Percentiles rank a stretch among this genome's conserved stretches.
Evolutionary conservation across 495 filamentous ascomycete genomes (phyloP).

Genomic region (Aspergillus sparsus): DNA sequence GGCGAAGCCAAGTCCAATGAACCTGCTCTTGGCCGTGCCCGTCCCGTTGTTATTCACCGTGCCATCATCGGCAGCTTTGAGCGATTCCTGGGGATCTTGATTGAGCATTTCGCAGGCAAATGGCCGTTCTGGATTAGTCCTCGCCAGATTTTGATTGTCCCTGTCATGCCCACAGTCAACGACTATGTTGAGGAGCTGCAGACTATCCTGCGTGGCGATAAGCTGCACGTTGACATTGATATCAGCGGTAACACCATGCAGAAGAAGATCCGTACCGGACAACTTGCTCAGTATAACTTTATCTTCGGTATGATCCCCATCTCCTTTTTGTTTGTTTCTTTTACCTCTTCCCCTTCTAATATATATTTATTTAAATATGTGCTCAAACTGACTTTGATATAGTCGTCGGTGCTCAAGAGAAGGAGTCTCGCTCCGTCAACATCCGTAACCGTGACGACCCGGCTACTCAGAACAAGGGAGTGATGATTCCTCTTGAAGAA

Average conservation of each 20-base stretch:
- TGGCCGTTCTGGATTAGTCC: conserved; percentile 99
- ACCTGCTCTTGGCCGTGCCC: conserved; percentile 68
- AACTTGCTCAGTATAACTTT: conserved; percentile 89
- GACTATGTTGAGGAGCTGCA: conserved; percentile 88
- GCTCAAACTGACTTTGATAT: conserved; percentile 18
- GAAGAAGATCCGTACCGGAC: conserved; percentile 91
- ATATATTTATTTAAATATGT: conserved; percentile 4
- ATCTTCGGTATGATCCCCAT: conserved; percentile 62
- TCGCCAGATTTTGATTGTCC: conserved; percentile 87
- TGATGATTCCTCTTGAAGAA: conserved; percentile 73
- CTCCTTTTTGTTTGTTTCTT: conserved; percentile 3
- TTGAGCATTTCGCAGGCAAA: conserved; percentile 93
- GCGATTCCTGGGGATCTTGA: conserved; percentile 90
- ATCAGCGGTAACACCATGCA: conserved; percentile 88
- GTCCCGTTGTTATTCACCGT: conserved; percentile 96
- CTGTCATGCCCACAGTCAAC: conserved; percentile 80
- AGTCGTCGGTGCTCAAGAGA: conserved; percentile 87
- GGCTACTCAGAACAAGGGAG: conserved; percentile 72
- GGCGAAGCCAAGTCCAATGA: conserved; percentile 36
- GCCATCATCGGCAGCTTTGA: conserved; percentile 93
- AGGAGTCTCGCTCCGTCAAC: conserved; percentile 75
- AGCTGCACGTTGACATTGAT: conserved; percentile 83
- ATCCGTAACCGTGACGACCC: conserved; percentile 89
- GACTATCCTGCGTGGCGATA: conserved; percentile 47
- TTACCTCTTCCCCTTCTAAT: background rate